A percentile compares a stretch with the other conserved stretches of the same genome.
These are phyloP conservation scores for Plectranthus barbatus DNA, from an alignment of 257 asterid genomes.

Conservation along the genomic window DNA sequence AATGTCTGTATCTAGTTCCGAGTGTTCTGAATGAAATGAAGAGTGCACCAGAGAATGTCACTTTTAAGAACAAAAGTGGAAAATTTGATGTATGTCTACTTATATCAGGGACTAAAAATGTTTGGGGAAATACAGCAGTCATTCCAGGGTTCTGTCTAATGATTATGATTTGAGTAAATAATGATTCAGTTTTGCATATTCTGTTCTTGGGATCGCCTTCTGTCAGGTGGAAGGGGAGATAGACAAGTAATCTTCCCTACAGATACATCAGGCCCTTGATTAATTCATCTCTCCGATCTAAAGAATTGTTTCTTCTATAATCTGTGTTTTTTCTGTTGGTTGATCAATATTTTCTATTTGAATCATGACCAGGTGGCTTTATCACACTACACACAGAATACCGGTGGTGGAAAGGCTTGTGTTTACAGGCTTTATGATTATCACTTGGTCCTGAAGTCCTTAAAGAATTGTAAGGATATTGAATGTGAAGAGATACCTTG, in stretches of 20 bases:
- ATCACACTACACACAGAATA: conserved; percentile 76
- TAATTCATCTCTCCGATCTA: neutral
- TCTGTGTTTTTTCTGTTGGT: neutral
- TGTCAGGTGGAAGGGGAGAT: neutral
- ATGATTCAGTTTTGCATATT: neutral
- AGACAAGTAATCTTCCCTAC: neutral
- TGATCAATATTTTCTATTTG: conserved; percentile 10
- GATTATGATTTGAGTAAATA: neutral
- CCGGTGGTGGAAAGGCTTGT: conserved; percentile 63
- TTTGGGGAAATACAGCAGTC: neutral
- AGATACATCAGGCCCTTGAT: neutral
- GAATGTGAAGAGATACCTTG: conserved; percentile 88
- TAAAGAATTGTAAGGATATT: conserved; percentile 51
- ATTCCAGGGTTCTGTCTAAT: neutral
- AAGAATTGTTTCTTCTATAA: neutral
- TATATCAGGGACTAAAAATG: neutral
- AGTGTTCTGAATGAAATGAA: neutral
- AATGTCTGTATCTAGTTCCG: neutral
- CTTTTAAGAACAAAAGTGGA: neutral
- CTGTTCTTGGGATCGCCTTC: neutral
- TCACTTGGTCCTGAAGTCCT: conserved; percentile 48
- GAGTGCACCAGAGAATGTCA: neutral
- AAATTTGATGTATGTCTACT: too few species aligned
- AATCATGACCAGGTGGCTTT: conserved; percentile 38
- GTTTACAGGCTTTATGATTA: conserved; percentile 65